Evolutionary conservation across 1,139 yeast species (phyloP), one percentile per base, ranked within the genome.

Genomic region (Kurtzmaniella natalensis): DNA sequence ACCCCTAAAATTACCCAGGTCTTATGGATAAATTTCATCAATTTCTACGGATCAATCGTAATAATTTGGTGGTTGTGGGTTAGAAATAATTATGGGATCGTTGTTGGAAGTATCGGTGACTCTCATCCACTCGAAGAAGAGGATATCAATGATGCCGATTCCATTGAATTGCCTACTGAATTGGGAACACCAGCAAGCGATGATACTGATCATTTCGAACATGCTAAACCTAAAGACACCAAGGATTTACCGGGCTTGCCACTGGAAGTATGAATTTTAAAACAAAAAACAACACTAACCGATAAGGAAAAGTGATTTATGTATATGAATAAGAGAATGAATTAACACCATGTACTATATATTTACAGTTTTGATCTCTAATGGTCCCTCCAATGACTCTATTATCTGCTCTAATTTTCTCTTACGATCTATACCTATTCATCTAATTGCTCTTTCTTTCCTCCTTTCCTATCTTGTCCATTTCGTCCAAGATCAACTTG

Each of bases 401-500:
- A n/a, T n/a, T n/a, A n/a, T n/a, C n/a, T n/a, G n/a, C n/a, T n/a
- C n/a, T n/a, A n/a, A n/a, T n/a, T n/a, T n/a, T n/a, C n/a, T n/a
- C n/a, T 19, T 19, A 19, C 21, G 21, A 19, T 7, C 21, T 6
- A 19, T 8, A 7, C 8, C 21, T 19, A 19, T 19, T 19, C 8
- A 6, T 19, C 6, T 19, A 19, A 17, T 29, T 11, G 6, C 9
- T 25, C 15, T 24, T 11, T 30, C 19, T 26, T 22, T 27, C 26
- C 19, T 19, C 22, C 20, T 11, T 10, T 30, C 30, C 30, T 34
- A 47, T 39, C 20, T 42, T 42, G 21, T 44, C 35, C 65, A 60
- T 60, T 40, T 59, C 63, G 7, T 62, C 46, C 3, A 68, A 37
- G 25, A 81, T 51, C 42, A 74, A 41, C 13, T 58, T 43, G 49